Percentiles rank a stretch among this genome's conserved stretches.
These are phyloP conservation scores for thale cress (Arabidopsis thaliana) DNA, from an alignment of 345 rosid species.

Conservation along the genomic window DNA sequence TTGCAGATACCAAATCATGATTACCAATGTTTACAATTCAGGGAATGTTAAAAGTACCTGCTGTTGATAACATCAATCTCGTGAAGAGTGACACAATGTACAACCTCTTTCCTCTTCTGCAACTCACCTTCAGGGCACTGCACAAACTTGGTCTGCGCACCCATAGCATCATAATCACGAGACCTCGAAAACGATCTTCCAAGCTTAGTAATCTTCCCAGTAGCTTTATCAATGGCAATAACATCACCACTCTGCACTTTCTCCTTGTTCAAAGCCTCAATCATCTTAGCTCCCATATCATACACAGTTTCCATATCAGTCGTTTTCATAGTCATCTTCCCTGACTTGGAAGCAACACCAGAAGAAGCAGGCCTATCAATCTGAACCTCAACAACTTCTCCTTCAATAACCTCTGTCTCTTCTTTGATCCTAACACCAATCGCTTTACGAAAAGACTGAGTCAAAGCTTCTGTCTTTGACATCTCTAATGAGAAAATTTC, in stretches of 20 bases:
- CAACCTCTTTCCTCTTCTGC: conserved; percentile 97
- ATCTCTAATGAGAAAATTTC: conserved; percentile 92
- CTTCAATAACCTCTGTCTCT: conserved; percentile 88
- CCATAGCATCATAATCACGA: conserved; percentile 95
- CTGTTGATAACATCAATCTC: conserved; percentile 99
- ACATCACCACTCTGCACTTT: conserved; percentile 98
- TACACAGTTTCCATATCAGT: conserved; percentile 96
- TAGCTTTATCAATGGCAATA: conserved; percentile 83
- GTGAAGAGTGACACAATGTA: conserved; percentile 91
- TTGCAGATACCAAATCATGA: not conserved
- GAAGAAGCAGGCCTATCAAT: conserved; percentile 82
- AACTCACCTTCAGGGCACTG: conserved; percentile 98
- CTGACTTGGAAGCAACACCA: conserved; percentile 86
- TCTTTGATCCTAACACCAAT: conserved; percentile 94
- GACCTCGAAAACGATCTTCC: conserved; percentile 95
- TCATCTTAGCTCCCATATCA: conserved; percentile 92
- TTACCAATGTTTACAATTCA: not conserved
- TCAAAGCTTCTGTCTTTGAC: conserved; percentile 94
- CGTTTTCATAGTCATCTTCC: conserved; percentile 89
- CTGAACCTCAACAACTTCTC: conserved; percentile 91
- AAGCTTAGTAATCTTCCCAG: conserved; percentile 87
- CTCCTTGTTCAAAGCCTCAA: conserved; percentile 84
- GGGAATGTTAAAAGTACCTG: conserved; percentile 52
- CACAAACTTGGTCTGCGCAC: conserved; percentile 91
- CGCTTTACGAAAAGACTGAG: conserved; percentile 82